Base-by-base conservation (phyloP, 106 monocot genomes). In the Dioscorea alata region DNA sequence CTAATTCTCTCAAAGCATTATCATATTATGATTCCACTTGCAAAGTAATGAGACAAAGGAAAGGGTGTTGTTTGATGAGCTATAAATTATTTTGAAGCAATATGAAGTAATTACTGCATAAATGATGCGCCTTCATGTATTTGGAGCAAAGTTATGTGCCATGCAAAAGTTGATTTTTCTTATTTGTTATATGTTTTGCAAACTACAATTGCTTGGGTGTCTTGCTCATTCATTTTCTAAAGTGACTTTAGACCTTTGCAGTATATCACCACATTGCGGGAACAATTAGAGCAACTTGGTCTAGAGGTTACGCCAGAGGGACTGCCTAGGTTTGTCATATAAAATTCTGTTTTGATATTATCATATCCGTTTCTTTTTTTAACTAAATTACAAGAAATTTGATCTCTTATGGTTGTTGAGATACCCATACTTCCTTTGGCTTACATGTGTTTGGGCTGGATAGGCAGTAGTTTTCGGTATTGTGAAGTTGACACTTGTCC, bases 241-340 rank as follows among this genome's bases (percentile, higher is more conserved):
- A 42, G 10, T 2, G 42, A 6, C 42, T 32, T 33, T 73, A 31
- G 22, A 64, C 16, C 24, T 51, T 66, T 70, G 60, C 74, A 89
- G 88, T 89, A 89, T 77, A 64, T 89, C 9, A 85, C 82, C 61
- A 89, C 88, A 52, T 72, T 70, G 48, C 73, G 88, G 23, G 88
- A 89, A 59, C 70, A 72, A 49, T 75, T 85, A 60, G 88, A 89
- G 69, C 84, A 89, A 71, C 59, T 89, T 58, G 81, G 71, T 22
- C 64, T 67, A 64, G 88, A 89, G 71, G 64, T 79, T 54, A 71
- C 81, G 65, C 50, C 76, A 53, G 71, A 74, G 60, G 88, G 88
- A 61, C 48, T 71, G 33, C 57, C 85, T 48, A 82, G 84, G 88
- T 89, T 19, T 58, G 48, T 50, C 14, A 33, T 3, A 58, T 21